Conservation (phyloP, 495 filamentous ascomycete species). For the Daldinia concentrica region DNA sequence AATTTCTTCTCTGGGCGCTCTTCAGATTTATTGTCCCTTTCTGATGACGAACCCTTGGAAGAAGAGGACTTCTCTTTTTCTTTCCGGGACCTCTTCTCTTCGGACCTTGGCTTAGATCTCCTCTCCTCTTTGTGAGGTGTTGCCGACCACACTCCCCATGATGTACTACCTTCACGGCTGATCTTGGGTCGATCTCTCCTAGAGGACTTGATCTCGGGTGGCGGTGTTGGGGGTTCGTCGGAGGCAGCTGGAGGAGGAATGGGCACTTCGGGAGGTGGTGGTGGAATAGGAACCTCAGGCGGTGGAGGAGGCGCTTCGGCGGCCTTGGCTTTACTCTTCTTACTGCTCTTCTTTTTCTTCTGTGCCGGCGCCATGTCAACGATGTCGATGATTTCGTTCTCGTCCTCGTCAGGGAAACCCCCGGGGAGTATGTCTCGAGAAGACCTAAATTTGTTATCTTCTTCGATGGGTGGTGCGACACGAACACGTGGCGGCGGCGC, state of each 20-base stretch:
- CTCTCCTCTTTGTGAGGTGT: constrained; percentile 48
- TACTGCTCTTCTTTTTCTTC: constrained; percentile 54
- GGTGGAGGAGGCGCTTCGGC: constrained; percentile 39
- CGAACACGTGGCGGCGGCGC: constrained; percentile 49
- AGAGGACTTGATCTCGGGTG: constrained; percentile 50
- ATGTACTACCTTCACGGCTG: constrained; percentile 51
- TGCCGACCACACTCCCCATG: constrained; percentile 57
- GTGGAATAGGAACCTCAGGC: constrained; percentile 44
- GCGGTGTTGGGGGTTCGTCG: constrained; percentile 55
- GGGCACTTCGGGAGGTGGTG: constrained; percentile 48
- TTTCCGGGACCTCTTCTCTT: constrained; percentile 44
- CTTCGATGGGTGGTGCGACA: constrained; percentile 51
- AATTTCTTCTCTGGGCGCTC: constrained; percentile 48
- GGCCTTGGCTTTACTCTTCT: constrained; percentile 50
- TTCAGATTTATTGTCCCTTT: constrained; percentile 50
- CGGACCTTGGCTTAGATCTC: constrained; percentile 42
- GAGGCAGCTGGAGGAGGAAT: constrained; percentile 57
- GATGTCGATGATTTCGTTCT: constrained; percentile 58
- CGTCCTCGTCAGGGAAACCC: constrained; percentile 55
- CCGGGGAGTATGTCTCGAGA: constrained; percentile 58
- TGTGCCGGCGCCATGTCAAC: constrained; percentile 58
- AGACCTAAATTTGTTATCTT: constrained; percentile 57
- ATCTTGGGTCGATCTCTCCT: constrained; percentile 60
- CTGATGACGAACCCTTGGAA: constrained; percentile 56
- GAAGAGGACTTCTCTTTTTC: constrained; percentile 55